Evolutionary conservation across 139 green algal species (phyloP), one percentile per base, ranked within the genome.

Genomic region (Chlorella ohadii): DNA sequence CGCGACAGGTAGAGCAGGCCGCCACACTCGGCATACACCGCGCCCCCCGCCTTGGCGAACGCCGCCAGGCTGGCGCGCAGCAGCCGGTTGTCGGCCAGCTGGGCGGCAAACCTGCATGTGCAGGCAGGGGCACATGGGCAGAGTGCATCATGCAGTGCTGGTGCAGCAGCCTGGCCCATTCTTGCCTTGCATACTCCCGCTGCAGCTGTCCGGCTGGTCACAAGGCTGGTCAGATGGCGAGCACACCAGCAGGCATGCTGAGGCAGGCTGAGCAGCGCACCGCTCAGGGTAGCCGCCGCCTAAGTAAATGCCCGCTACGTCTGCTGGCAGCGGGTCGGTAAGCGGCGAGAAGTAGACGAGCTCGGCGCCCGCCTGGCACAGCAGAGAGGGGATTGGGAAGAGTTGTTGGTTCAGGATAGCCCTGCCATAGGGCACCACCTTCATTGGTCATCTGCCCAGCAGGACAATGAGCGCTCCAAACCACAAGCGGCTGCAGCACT

Each of bases 291-390:
- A 94, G 63, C 91, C 94, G 38, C 95, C 96, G 0, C 95, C 95
- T 36, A 99, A 85, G 83, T 98, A 97, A 31, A 99, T 47, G 15
- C 88, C 97, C 7, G 91, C 81, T 27, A 97, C 64, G 20, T 92
- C 90, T 11, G 66, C 47, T 1, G 96, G 96, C 56, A 99, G 88
- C n/a, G 84, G n/a, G 66, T 98, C 95, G n/a, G 87, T 70, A 16
- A 99, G 67, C 0, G 96, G 96, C 23, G 96, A 99, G 72, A 99
- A 99, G 73, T 85, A 91, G 15, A 98, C 93, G 23, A 99, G 84
- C 81, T 98, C 92, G 0, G 95, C 94, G 25, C 96, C 96, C 13
- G 86, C 83, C 39, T 39, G 41, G 2, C 51, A 25, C 72, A 86
- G 72, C 72, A 86, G n/a, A n/a, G n/a, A n/a, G n/a, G n/a, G n/a